A percentile compares a stretch with the other conserved stretches of the same genome.
Conservation (phyloP, 2,329 filamentous ascomycete genomes). For the Trichoderma sp. region DNA sequence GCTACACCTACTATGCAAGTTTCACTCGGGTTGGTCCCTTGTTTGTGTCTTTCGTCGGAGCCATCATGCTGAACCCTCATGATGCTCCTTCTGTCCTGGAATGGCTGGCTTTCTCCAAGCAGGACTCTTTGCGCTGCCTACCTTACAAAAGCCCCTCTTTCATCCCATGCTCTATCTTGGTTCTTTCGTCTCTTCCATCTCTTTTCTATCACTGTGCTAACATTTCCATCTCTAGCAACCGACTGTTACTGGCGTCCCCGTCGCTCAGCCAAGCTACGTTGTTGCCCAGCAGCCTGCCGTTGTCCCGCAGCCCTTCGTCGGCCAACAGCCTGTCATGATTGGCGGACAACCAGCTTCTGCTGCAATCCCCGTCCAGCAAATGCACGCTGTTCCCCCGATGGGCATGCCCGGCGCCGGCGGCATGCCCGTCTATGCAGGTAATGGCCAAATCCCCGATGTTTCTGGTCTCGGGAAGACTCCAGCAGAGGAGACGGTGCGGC, state of each 20-base stretch:
- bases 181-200: background rate
- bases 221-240: constrained; percentile 37
- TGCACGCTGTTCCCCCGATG: constrained; percentile 36
- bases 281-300: constrained; percentile 41
- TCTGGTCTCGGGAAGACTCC: constrained; percentile 56
- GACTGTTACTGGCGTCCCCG: constrained; percentile 36
- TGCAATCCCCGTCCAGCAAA: constrained; percentile 33
- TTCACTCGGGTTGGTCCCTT: background rate
- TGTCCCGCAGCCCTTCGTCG: constrained; percentile 39
- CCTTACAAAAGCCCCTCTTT: background rate
- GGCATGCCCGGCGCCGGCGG: constrained; percentile 35
- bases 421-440: constrained; percentile 47
- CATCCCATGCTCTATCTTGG: background rate
- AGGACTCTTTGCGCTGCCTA: background rate
- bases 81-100: background rate
- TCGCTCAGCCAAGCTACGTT: constrained; percentile 39
- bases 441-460: constrained; percentile 51
- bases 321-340: constrained; percentile 41
- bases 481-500: constrained; percentile 50
- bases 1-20: constrained; percentile 48
- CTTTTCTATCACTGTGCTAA: constrained; percentile 22
- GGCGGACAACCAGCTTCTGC: constrained; percentile 36
- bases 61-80: too few relatives aligned
- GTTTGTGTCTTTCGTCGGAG: background rate
- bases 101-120: background rate